Conservation (phyloP, 2,329 filamentous ascomycete genomes). For the Fusarium pseudonygamai region DNA sequence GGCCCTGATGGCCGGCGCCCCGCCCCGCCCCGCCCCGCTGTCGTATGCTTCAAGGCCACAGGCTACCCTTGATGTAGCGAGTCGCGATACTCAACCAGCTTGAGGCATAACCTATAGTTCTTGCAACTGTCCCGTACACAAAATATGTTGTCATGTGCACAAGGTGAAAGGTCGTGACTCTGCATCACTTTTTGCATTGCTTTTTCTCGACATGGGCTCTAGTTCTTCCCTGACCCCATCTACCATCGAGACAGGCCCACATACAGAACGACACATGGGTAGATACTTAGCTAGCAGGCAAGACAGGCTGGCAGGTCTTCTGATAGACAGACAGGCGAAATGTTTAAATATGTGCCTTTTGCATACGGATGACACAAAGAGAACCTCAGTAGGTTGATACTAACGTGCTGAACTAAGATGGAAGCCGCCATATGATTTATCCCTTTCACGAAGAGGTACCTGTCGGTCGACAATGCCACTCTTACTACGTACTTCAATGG, state of each 20-base stretch:
- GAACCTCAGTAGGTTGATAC: background rate
- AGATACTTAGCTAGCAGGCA: too few relatives aligned
- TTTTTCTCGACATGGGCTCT: background rate
- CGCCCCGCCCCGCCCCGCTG: slow-evolving; percentile 37
- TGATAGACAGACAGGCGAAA: background rate
- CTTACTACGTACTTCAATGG: slow-evolving; percentile 2
- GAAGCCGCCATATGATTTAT: background rate
- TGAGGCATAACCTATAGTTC: background rate
- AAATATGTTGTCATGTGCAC: slow-evolving; percentile 10
- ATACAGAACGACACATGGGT: background rate
- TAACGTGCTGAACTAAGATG: background rate
- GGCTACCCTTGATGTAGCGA: background rate
- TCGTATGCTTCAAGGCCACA: slow-evolving; percentile 7
- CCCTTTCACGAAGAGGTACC: background rate
- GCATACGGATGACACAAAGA: background rate
- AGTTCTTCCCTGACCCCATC: slow-evolving; percentile 4
- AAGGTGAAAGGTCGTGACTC: background rate
- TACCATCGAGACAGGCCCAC: slow-evolving; percentile 2
- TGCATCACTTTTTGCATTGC: background rate
- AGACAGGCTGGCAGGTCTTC: background rate
- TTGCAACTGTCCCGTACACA: background rate
- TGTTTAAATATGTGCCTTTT: background rate
- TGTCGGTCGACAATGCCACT: background rate
- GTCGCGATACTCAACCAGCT: slow-evolving; percentile 20
- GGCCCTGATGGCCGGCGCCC: background rate